phyloP scores from a whole-genome alignment of 352 stramenopile genomes.

The Phytophthora kernoviae region DNA sequence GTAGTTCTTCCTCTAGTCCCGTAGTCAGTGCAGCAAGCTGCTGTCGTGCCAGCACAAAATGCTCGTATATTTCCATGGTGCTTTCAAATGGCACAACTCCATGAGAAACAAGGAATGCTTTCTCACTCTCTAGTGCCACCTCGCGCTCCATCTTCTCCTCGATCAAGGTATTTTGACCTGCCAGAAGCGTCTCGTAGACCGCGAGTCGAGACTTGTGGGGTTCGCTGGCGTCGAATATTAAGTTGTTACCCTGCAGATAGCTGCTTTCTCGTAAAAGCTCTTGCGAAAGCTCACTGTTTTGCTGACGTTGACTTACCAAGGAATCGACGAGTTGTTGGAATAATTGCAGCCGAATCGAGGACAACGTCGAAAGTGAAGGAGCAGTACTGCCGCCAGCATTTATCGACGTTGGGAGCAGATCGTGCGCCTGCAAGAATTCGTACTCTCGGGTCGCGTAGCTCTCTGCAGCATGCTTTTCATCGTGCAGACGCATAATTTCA shows the following conservation, averaged over 20 bases:
- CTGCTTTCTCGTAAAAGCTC: slow-evolving; percentile 20
- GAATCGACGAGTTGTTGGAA: slow-evolving; percentile 24
- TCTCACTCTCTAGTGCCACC: slow-evolving; percentile 36
- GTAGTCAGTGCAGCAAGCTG: slow-evolving; percentile 14
- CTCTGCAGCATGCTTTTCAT: slow-evolving; percentile 14
- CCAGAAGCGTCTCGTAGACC: slow-evolving; percentile 52
- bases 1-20: slow-evolving; percentile 16
- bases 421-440: slow-evolving; percentile 19
- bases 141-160: slow-evolving; percentile 70
- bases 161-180: slow-evolving; percentile 49
- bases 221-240: slow-evolving; percentile 12
- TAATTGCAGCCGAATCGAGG: slow-evolving; percentile 19
- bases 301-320: slow-evolving; percentile 4
- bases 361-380: slow-evolving; percentile 11
- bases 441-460: slow-evolving; percentile 11
- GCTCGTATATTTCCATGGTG: slow-evolving; percentile 26
- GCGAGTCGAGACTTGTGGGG: slow-evolving; percentile 33
- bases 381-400: neutral
- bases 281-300: slow-evolving; percentile 10
- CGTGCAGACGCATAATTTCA: slow-evolving; percentile 14
- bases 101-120: slow-evolving; percentile 36
- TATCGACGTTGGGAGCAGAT: slow-evolving; percentile 6
- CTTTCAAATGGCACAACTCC: slow-evolving; percentile 20
- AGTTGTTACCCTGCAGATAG: slow-evolving; percentile 17
- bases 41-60: slow-evolving; percentile 29